Evolutionary conservation across 495 filamentous ascomycete species (phyloP), one percentile per base, ranked within the genome.

Genomic region (Thermothielavioides terrestris): DNA sequence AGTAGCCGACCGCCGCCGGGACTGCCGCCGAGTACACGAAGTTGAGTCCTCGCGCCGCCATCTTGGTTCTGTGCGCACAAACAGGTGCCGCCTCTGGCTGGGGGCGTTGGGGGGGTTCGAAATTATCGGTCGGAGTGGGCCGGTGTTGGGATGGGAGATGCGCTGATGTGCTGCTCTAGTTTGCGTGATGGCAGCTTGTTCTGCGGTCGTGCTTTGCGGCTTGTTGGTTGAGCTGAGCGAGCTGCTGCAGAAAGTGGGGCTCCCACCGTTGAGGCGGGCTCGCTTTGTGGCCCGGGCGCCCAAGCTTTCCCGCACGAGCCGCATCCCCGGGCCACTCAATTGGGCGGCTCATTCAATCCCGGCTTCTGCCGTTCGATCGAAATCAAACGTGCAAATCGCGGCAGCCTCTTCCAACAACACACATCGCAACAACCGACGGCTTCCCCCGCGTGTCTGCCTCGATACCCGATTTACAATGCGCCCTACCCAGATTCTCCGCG

Each of bases 1-100:
- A 66, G 45, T 75, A 67, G 58, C 73, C 86, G 50, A 86, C 58
- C 42, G 83, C 77, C 36, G 77, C 71, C 12, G 92, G 92, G 31
- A 94, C 63, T 36, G 83, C 89, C 46, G 74, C 77, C 55, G 78
- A 78, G 70, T 84, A 89, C 57, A 91, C 53, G 36, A 76, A 67
- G 42, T 68, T 67, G 34, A 91, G 80, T 42, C 68, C 69, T 62
- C 75, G 72, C 58, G 84, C 80, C 77, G 61, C 62, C 66, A 68
- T 66, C 54, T 54, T 69, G 57, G 17, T 23, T 4, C 6, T 35
- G 21, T 15, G 10, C 17, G 27, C 30, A 15, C 42, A 36, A n/a
- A 35, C 42, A 37, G 22, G 36, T 18, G 35, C 36, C 42, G 40
- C 18, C 32, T 23, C 14, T 22, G 37, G 7, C 27, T 30, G 42